These are phyloP conservation scores for Clitopilus passeckerianus DNA, from an alignment of 768 basidiomycete genomes.

Conservation along the genomic window DNA sequence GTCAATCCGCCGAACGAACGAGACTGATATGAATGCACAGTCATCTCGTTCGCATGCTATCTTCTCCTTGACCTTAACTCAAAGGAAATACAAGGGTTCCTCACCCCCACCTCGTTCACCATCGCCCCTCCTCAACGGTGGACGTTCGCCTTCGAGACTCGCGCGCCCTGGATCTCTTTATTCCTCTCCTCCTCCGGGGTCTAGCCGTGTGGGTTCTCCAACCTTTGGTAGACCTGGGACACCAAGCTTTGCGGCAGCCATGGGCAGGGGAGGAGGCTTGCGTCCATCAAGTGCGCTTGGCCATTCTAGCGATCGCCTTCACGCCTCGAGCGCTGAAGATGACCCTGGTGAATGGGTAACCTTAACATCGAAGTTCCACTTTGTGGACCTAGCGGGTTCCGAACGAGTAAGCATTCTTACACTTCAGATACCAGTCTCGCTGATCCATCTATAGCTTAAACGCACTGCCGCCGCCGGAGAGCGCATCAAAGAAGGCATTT, in stretches of 20 bases:
- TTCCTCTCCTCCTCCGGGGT: constrained; percentile 30
- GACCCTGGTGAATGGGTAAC: constrained; percentile 83
- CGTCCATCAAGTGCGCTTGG: constrained; percentile 83
- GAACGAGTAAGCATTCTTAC: constrained; percentile 66
- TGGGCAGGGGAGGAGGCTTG: constrained; percentile 60
- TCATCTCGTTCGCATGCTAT: constrained; percentile 98
- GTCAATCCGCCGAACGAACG: constrained; percentile 87
- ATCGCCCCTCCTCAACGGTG: constrained; percentile 69
- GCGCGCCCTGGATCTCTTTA: constrained; percentile 82
- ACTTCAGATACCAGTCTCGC: background rate
- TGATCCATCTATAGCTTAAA: constrained; percentile 59
- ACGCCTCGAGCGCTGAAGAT: constrained; percentile 39
- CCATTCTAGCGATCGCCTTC: constrained; percentile 48
- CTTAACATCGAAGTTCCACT: constrained; percentile 94
- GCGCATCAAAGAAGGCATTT: constrained; percentile 97
- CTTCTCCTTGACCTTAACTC: constrained; percentile 91
- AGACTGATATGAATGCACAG: constrained; percentile 99
- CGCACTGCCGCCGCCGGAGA: constrained; percentile 95
- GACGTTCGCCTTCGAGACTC: constrained; percentile 73
- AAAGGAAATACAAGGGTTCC: constrained; percentile 79
- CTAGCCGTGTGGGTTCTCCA: constrained; percentile 65
- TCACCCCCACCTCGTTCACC: constrained; percentile 68
- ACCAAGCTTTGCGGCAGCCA: constrained; percentile 73
- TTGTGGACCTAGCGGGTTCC: constrained; percentile 95
- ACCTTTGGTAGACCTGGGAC: constrained; percentile 75